Base-by-base conservation (phyloP, 306 rosid species). In the Sindora glabra region DNA sequence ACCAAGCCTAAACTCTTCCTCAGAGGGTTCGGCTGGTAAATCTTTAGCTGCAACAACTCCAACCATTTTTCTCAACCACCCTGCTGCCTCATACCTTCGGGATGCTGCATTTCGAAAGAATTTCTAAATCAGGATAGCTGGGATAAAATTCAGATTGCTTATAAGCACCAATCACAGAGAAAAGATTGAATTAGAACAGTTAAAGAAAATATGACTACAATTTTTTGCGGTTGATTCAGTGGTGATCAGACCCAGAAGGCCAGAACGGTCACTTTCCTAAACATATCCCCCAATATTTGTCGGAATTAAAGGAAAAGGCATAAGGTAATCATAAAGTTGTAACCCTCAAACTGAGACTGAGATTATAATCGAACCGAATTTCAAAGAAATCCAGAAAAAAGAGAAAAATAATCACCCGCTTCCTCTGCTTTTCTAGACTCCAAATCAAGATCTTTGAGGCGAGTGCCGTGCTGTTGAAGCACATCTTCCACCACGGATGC, bases 41-140 rank as follows among this genome's bases (percentile, higher is more conserved):
- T 91, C 96, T 68, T 83, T 91, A 24, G 95, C 98, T 15, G 83
- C 98, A 18, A 91, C 98, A 10, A 91, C 95, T 56, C 98, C 98
- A 24, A 86, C 77, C 96, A 76, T 81, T 88, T 86, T 91, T 24
- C 98, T 81, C 62, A 91, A 74, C 98, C 98, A 91, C 67, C 95
- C 96, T 9, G 96, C 96, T 5, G 98, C 98, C 56, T 91, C 96
- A 48, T 80, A 70, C 62, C 98, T 85, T 76, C 98, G 85, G 2
- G 79, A 81, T 40, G 92, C 98, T 91, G 72, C 65, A 79, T 27
- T 18, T 51, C 12, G n/a, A 46, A 58, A 69, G 3, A 21, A 16
- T 62, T 23, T 27, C 60, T 36, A 25, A 26, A 49, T 47, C 27
- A 65, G 32, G 22, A 53, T 21, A 65, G 51, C 7, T 24, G 5